Conservation (phyloP, 2,329 filamentous ascomycete species). For the Colletotrichum higginsianum region DNA sequence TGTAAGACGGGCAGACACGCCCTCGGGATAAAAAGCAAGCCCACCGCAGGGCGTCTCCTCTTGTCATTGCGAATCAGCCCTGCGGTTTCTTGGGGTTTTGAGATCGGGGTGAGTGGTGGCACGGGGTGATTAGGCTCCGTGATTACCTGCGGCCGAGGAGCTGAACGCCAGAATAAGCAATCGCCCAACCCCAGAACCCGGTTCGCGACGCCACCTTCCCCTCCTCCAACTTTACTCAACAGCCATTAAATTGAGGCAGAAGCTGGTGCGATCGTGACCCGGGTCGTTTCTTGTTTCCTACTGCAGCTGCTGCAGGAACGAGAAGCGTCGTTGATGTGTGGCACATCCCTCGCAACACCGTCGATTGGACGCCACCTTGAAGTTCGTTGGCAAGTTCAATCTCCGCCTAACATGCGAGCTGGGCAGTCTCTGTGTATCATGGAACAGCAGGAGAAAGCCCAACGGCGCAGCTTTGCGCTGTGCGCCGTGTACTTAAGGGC, state of each 20-base stretch:
- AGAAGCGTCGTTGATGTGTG: neutral
- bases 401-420: conserved; percentile 8
- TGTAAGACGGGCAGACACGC: neutral
- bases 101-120: neutral
- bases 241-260: conserved; percentile 2
- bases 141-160: conserved; percentile 20
- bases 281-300: neutral
- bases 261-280: neutral
- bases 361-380: conserved; percentile 23
- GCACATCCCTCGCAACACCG: neutral
- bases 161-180: conserved; percentile 26
- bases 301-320: conserved; percentile 12
- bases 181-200: conserved; percentile 11
- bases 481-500: neutral
- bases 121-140: conserved; percentile 23
- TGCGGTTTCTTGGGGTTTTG: neutral
- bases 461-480: neutral
- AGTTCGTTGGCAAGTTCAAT: conserved; percentile 9
- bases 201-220: conserved; percentile 16
- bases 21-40: neutral
- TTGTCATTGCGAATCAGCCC: conserved; percentile 3
- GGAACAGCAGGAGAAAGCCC: neutral
- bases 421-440: neutral
- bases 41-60: neutral
- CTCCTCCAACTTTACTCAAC: neutral